A percentile compares a stretch with the other conserved stretches of the same genome.
Conservation (phyloP, 2,329 filamentous ascomycete species). For the Claviceps sp. region DNA sequence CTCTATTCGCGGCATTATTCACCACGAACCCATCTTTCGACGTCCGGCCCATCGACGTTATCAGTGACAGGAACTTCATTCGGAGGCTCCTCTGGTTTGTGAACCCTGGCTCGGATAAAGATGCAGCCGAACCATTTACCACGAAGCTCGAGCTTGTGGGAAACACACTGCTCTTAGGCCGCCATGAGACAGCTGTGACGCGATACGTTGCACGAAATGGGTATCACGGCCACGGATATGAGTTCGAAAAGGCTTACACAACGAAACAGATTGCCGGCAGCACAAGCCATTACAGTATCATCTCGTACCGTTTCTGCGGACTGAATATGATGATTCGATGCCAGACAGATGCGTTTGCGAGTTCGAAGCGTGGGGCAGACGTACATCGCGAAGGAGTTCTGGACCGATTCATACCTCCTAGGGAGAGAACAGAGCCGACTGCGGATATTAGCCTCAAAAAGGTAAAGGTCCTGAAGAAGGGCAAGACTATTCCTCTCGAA, state of each 20-base stretch:
- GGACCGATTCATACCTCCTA: too few species aligned
- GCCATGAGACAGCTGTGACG: conserved; percentile 16
- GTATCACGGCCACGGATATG: conserved; percentile 28
- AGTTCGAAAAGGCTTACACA: conserved; percentile 32
- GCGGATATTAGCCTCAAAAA: too few species aligned
- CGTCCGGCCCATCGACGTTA: conserved; percentile 24
- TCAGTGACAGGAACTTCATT: conserved; percentile 34
- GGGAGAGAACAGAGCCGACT: too few species aligned
- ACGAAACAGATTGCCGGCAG: conserved; percentile 18
- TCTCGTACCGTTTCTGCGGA: too few species aligned
- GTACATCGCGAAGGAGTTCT: too few species aligned
- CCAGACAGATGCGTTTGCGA: too few species aligned
- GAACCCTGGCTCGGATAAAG: conserved; percentile 12
- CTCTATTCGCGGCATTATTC: conserved; percentile 31
- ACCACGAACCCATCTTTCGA: conserved; percentile 24
- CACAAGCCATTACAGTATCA: conserved; percentile 16
- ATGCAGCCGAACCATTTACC: conserved; percentile 22
- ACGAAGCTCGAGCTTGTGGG: conserved; percentile 25
- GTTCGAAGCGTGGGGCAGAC: too few species aligned
- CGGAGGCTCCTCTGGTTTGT: conserved; percentile 34
- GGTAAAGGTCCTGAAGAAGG: too few species aligned
- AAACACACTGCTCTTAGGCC: conserved; percentile 25
- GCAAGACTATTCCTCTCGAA: too few species aligned
- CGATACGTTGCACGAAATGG: conserved; percentile 19
- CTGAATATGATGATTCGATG: too few species aligned